These are phyloP conservation scores for Apocynum venetum DNA, from an alignment of 257 asterid species.

Conservation along the genomic window DNA sequence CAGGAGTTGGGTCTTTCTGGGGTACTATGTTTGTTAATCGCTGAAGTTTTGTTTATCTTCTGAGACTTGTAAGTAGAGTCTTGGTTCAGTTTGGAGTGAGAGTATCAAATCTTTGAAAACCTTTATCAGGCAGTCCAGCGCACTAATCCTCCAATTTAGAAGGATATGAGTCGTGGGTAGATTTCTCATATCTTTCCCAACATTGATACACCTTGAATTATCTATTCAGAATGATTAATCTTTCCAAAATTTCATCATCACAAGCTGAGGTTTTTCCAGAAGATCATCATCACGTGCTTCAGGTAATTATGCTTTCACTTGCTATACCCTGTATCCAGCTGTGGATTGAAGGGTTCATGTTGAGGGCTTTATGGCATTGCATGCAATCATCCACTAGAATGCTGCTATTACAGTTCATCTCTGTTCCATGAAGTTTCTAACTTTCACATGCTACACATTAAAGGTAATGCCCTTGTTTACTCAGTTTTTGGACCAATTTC, in stretches of 20 bases:
- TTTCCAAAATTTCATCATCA: too few relatives aligned
- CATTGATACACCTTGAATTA: too few relatives aligned
- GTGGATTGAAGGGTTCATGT: too few relatives aligned
- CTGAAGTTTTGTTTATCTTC: neutral
- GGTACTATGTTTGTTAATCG: neutral
- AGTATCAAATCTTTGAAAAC: neutral
- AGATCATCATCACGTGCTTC: neutral
- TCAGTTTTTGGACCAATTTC: too few relatives aligned
- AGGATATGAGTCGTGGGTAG: too few relatives aligned
- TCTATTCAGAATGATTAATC: neutral
- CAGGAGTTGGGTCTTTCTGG: neutral
- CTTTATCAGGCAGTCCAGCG: neutral
- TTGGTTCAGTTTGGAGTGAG: neutral
- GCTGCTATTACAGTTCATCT: too few relatives aligned
- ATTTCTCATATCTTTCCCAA: neutral
- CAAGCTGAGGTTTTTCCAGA: neutral
- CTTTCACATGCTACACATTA: too few relatives aligned
- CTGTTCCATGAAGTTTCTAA: too few relatives aligned
- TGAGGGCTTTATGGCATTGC: too few relatives aligned
- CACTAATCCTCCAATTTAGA: neutral
- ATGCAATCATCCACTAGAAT: too few relatives aligned
- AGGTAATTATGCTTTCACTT: neutral
- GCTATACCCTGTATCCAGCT: neutral
- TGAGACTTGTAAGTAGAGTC: neutral
- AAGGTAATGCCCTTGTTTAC: too few relatives aligned